Conservation (phyloP, 2,329 filamentous ascomycete genomes). For the Microcera coccophila region DNA sequence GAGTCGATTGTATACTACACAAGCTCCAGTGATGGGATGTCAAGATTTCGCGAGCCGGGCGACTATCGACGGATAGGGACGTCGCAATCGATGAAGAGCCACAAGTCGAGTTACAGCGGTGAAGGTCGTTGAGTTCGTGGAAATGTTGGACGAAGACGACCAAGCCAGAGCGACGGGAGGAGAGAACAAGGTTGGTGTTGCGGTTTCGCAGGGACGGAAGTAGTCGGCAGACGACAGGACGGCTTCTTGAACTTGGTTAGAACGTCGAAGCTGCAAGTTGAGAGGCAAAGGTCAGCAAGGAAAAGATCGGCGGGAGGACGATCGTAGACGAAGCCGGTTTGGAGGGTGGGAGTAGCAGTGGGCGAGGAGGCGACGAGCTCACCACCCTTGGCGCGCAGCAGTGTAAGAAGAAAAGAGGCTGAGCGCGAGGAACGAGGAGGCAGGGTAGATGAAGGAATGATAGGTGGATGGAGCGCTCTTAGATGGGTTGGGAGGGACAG, state of each 20-base stretch:
- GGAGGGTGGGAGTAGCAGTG: slow-evolving; percentile 3
- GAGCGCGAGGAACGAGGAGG: slow-evolving; percentile 14
- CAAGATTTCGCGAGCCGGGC: neutral
- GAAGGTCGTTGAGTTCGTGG: slow-evolving; percentile 14
- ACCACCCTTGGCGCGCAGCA: neutral
- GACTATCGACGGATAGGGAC: slow-evolving; percentile 5
- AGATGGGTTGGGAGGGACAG: neutral
- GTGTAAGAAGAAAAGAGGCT: slow-evolving; percentile 1
- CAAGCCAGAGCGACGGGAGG: neutral
- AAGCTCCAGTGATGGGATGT: neutral
- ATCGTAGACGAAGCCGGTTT: slow-evolving; percentile 10
- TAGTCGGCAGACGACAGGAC: slow-evolving; percentile 17
- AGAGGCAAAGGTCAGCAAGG: slow-evolving; percentile 7
- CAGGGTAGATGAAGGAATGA: slow-evolving; percentile 8
- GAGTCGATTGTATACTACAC: too few relatives aligned
- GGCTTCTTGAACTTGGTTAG: slow-evolving; percentile 12
- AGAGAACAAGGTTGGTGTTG: slow-evolving; percentile 11
- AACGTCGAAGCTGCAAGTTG: slow-evolving; percentile 18
- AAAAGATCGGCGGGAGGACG: slow-evolving; percentile 10
- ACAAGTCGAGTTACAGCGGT: slow-evolving; percentile 3
- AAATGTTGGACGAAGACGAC: slow-evolving; percentile 18
- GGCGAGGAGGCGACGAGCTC: slow-evolving; percentile 1
- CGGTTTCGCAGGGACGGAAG: slow-evolving; percentile 1
- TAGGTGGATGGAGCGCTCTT: neutral
- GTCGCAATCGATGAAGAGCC: slow-evolving; percentile 12